Evolutionary conservation across 2,329 filamentous ascomycete species (phyloP), one percentile per base, ranked within the genome.

Genomic region (Trichophyton rubrum): DNA sequence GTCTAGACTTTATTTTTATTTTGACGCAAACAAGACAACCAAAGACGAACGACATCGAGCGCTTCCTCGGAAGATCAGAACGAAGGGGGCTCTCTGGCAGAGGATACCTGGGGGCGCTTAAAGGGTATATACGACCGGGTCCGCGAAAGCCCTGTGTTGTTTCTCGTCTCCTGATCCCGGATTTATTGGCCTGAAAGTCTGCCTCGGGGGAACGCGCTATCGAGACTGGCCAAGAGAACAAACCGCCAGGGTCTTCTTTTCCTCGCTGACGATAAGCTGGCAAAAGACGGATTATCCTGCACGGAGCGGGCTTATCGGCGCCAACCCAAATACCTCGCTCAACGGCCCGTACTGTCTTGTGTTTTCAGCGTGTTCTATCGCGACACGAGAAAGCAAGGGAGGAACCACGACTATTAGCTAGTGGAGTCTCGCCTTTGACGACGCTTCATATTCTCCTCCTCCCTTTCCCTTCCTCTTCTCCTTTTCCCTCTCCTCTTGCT

Each of bases 321-420:
- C 30, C 30, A 55, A 35, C 51, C 15, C 27, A 17, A 55, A 38
- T n/a, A 55, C 27, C 47, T 53, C 45, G 22, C n/a, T 53, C 51
- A 38, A 55, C 15, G 49, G n/a, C 51, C 17, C 27, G 24, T 55
- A 27, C 27, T 30, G 51, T 55, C 51, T 33, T 27, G 51, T 55
- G 51, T 55, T 55, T 55, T 55, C 51, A 30, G 27, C 51, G 51
- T 27, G 51, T 55, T 55, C 11, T 33, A 33, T 33, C 51, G 51
- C 51, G 51, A 55, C 51, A 55, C 51, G 51, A 55, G 51, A 55
- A 51, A 51, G 45, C 45, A 51, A 51, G 45, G 22, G 45, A 51
- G 45, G 43, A 51, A 51, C 45, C 45, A 51, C 45, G 45, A 24
- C 20, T 13, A 49, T 22, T 47, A 51, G 6, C 20, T 51, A 51